Evolutionary conservation across 306 rosid species (phyloP), one percentile per base, ranked within the genome.

Genomic region (Biancaea sappan): DNA sequence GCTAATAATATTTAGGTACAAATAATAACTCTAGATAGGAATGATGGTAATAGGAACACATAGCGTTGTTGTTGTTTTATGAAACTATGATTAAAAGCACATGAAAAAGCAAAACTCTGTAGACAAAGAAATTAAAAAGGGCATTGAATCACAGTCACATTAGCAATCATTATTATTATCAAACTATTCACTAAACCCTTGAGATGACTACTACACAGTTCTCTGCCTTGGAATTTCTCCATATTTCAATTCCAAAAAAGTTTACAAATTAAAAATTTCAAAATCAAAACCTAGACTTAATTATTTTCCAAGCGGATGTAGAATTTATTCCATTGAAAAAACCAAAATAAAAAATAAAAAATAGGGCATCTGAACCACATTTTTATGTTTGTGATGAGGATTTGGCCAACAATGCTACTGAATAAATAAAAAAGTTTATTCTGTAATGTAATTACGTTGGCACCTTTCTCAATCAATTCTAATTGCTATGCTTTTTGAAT

Each of bases 401-500:
- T 58, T 81, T 75, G 58, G 82, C 77, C 81, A 73, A 72, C 73
- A 73, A 56, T 68, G 31, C 65, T 29, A 24, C 35, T 78, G 13
- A 78, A 56, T 21, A 83, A 78, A 56, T 29, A 14, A 66, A 79
- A 79, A 66, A 79, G 60, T 79, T 75, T 57, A 83, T 79, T 83
- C 84, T 35, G n/a, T 66, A 48, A 59, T 60, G 66, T 18, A n/a
- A 64, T 35, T 66, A 34, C 52, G 41, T 65, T 71, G 26, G 72
- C 83, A 78, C 71, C 72, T 83, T 74, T 83, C 75, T 75, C 78
- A 62, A 64, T 83, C 82, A 60, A 74, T 29, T 70, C 65, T 40
- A 73, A 69, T 66, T 80, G 66, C 72, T 69, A 46, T 2, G 28
- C 11, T 6, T 48, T 34, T 15, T 35, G 7, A 31, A 72, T 50